These are phyloP conservation scores for Cyclostephanos tholiformis DNA, from an alignment of 108 stramenopile species.

Conservation along the genomic window DNA sequence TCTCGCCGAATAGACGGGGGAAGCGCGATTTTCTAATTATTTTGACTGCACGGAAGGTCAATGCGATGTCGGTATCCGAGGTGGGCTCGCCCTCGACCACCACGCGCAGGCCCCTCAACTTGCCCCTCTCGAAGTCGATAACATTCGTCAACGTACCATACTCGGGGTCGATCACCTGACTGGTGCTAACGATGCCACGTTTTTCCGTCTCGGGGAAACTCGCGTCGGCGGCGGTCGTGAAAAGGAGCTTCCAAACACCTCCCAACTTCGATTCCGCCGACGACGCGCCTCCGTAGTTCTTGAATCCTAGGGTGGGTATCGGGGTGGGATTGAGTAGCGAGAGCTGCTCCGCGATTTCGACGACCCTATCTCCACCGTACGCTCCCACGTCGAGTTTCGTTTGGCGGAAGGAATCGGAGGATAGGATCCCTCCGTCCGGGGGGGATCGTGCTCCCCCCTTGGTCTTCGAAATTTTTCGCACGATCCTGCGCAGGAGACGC, in stretches of 20 bases:
- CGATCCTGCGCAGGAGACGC: constrained; percentile 24
- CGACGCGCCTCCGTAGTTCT: constrained; percentile 27
- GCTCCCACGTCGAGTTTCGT: constrained; percentile 32
- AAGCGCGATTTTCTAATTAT: constrained; percentile 49
- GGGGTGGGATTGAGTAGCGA: constrained; percentile 44
- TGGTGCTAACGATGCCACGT: constrained; percentile 29
- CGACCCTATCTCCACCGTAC: constrained; percentile 22
- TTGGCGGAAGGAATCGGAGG: constrained; percentile 30
- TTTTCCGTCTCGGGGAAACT: constrained; percentile 22
- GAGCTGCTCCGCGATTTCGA: constrained; percentile 42
- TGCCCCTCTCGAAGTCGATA: constrained; percentile 49
- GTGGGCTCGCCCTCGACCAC: constrained; percentile 39
- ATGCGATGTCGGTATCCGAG: constrained; percentile 20
- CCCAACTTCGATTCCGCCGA: constrained; percentile 24
- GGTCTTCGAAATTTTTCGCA: constrained; percentile 38
- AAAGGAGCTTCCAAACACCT: constrained; percentile 45
- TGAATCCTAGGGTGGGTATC: constrained; percentile 39
- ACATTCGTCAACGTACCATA: constrained; percentile 44
- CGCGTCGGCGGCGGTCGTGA: constrained; percentile 53
- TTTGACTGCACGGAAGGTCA: constrained; percentile 34
- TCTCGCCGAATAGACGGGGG: constrained; percentile 32
- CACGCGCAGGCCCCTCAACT: constrained; percentile 42
- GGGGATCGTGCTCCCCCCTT: too few relatives aligned
- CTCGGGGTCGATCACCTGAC: constrained; percentile 35
- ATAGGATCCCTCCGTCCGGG: constrained; percentile 15